phyloP scores from a whole-genome alignment of 1,284 basidiomycete species.

The Microbotryomycetes sp. region DNA sequence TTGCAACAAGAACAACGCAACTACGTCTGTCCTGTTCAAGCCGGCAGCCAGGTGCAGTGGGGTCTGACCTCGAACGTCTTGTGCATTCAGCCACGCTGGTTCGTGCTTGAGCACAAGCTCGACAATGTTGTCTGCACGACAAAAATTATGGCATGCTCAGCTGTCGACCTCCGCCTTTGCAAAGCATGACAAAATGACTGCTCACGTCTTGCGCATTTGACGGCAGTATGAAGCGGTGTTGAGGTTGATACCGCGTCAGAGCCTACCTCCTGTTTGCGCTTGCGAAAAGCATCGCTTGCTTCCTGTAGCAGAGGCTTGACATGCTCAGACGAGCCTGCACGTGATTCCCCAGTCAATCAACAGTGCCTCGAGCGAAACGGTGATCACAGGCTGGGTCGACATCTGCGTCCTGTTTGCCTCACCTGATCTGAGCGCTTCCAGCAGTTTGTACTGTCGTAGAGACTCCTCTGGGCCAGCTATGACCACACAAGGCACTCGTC shows the following conservation, averaged over 20 bases:
- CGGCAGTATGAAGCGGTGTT: constrained; percentile 35
- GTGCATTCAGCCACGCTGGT: constrained; percentile 29
- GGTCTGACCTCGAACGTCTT: constrained; percentile 55
- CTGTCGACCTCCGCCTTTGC: too few relatives aligned
- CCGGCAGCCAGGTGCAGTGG: constrained; percentile 81
- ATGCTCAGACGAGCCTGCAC: not conserved
- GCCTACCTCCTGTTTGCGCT: not conserved
- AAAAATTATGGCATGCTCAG: not conserved
- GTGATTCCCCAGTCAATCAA: too few relatives aligned
- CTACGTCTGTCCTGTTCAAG: constrained; percentile 70
- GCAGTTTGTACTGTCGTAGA: constrained; percentile 28
- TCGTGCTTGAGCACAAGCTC: constrained; percentile 34
- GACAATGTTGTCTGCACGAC: constrained; percentile 36
- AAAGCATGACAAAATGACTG: too few relatives aligned
- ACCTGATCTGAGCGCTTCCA: constrained; percentile 35
- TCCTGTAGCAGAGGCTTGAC: not conserved
- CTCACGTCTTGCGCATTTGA: constrained; percentile 34
- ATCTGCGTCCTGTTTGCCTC: too few relatives aligned
- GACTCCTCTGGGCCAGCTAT: constrained; percentile 31
- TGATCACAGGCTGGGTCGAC: too few relatives aligned
- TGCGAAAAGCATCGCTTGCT: not conserved
- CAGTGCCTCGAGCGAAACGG: too few relatives aligned
- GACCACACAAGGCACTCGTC: not conserved
- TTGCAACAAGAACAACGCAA: constrained; percentile 40
- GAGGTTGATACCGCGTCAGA: not conserved